Conservation (phyloP, 2,329 filamentous ascomycete genomes). For the Pleurostoma richardsiae region DNA sequence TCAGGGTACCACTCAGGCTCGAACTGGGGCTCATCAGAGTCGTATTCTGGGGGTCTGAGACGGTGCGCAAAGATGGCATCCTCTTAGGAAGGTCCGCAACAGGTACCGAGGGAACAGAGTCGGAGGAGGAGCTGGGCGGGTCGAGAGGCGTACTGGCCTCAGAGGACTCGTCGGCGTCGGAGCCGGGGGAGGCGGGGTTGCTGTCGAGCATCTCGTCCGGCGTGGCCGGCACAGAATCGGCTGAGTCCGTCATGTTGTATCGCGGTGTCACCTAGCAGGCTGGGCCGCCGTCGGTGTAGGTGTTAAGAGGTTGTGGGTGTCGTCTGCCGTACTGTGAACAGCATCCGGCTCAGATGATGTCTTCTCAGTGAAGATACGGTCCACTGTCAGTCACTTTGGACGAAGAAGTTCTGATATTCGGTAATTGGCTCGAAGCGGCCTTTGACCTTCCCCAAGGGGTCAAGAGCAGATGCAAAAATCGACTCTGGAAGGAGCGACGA, state of each 20-base stretch:
- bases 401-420: too few species aligned
- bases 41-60: slow-evolving; percentile 49
- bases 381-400: too few species aligned
- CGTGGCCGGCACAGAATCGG: slow-evolving; percentile 34
- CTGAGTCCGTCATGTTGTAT: slow-evolving; percentile 17
- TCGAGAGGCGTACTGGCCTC: slow-evolving; percentile 44
- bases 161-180: slow-evolving; percentile 34
- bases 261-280: too few species aligned
- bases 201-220: slow-evolving; percentile 38
- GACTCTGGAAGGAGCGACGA: too few species aligned
- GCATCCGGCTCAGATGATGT: too few species aligned
- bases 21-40: slow-evolving; percentile 71
- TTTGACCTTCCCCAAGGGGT: too few species aligned
- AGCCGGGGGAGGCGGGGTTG: slow-evolving; percentile 37
- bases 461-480: too few species aligned
- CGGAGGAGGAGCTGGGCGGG: slow-evolving; percentile 22
- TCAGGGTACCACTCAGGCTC: slow-evolving; percentile 75
- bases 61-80: slow-evolving; percentile 53
- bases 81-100: slow-evolving; percentile 36
- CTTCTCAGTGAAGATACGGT: too few species aligned
- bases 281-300: too few species aligned
- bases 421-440: too few species aligned
- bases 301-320: too few species aligned
- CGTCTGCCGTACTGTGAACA: too few species aligned
- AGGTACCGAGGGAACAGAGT: slow-evolving; percentile 12